Percentiles rank a stretch among this genome's conserved stretches.
Evolutionary conservation across 1,284 basidiomycete genomes (phyloP).

Genomic region (Trichosporon sp.): DNA sequence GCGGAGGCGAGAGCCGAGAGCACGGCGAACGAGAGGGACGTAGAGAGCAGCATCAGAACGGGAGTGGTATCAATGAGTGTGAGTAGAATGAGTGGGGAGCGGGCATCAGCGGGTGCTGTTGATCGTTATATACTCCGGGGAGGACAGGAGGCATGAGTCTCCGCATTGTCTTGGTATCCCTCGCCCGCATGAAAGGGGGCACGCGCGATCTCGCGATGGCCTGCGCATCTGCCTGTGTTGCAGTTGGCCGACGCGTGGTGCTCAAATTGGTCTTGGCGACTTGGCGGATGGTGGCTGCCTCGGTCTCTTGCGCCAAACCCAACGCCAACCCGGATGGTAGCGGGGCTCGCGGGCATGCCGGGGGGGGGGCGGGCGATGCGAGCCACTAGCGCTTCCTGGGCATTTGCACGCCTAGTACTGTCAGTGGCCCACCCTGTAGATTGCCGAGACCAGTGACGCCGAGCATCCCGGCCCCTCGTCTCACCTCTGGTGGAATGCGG

Average conservation of each 20-base stretch:
- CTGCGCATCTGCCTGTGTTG: not conserved
- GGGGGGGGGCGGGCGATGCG: too few relatives aligned
- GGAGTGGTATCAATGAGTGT: not conserved
- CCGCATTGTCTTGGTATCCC: slow-evolving; percentile 13
- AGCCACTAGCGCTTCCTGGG: not conserved
- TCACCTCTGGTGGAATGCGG: not conserved
- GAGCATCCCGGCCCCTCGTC: not conserved
- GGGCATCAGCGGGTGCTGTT: not conserved
- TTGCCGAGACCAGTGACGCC: slow-evolving; percentile 4
- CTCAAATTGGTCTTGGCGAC: slow-evolving; percentile 19
- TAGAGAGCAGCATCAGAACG: slow-evolving; percentile 6
- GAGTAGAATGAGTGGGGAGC: not conserved
- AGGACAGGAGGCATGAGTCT: not conserved
- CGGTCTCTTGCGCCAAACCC: not conserved
- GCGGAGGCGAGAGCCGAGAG: slow-evolving; percentile 11
- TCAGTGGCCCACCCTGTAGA: not conserved
- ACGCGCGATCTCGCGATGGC: slow-evolving; percentile 1
- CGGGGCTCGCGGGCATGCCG: not conserved
- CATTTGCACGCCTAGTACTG: not conserved
- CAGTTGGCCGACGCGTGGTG: not conserved
- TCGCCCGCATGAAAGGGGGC: not conserved
- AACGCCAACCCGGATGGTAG: not conserved
- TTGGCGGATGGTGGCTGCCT: slow-evolving; percentile 4
- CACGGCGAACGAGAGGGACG: slow-evolving; percentile 6
- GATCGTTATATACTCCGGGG: slow-evolving; percentile 7